These are phyloP conservation scores for Ganoderma boninense DNA, from an alignment of 1,284 basidiomycete species.

Conservation along the genomic window DNA sequence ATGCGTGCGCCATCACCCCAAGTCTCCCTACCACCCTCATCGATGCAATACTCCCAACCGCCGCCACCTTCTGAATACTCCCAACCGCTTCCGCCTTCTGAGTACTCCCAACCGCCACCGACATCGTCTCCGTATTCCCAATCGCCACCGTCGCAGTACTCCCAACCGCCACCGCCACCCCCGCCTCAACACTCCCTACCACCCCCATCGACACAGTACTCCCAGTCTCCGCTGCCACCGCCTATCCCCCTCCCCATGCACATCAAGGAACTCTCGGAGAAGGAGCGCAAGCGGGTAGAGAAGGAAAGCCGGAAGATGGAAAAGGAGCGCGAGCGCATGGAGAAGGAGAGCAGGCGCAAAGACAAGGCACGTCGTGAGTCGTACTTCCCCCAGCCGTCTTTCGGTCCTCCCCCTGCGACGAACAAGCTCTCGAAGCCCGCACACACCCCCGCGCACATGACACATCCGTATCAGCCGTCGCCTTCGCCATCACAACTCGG, in stretches of 20 bases:
- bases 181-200: neutral
- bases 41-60: slow-evolving; percentile 2
- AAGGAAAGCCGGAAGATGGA: slow-evolving; percentile 43
- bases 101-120: neutral
- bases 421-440: slow-evolving; percentile 22
- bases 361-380: neutral
- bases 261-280: slow-evolving; percentile 30
- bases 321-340: slow-evolving; percentile 43
- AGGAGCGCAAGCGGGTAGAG: slow-evolving; percentile 36
- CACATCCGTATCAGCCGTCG: slow-evolving; percentile 48
- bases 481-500: slow-evolving; percentile 56
- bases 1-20: slow-evolving; percentile 10
- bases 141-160: neutral
- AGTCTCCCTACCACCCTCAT: neutral
- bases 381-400: neutral
- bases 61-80: neutral
- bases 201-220: slow-evolving; percentile 8
- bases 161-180: neutral
- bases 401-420: slow-evolving; percentile 12
- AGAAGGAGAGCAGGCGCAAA: slow-evolving; percentile 36
- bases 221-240: neutral
- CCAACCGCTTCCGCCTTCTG: neutral
- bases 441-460: slow-evolving; percentile 37
- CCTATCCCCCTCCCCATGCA: neutral
- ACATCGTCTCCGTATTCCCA: neutral